These are phyloP conservation scores for Fistulina hepatica DNA, from an alignment of 1,284 basidiomycete genomes.

Conservation along the genomic window DNA sequence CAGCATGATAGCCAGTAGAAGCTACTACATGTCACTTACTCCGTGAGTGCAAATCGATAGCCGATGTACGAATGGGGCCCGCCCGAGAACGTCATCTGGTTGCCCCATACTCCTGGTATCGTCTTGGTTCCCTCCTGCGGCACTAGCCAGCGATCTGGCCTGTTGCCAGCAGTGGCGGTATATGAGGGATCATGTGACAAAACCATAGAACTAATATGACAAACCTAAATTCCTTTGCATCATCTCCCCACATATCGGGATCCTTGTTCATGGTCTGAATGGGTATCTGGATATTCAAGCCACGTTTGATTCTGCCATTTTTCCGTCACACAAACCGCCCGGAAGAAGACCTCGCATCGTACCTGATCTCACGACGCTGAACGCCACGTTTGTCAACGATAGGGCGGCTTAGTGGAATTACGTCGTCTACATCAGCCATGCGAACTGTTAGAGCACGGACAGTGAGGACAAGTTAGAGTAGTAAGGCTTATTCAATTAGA, in stretches of 20 bases:
- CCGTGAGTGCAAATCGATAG: constrained; percentile 2
- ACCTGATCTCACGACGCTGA: constrained; percentile 27
- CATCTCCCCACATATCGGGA: constrained; percentile 22
- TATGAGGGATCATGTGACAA: constrained; percentile 2
- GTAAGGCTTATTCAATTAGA: no score
- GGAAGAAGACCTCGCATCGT: constrained; percentile 15
- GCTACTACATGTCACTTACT: neutral
- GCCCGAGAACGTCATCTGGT: constrained; percentile 2
- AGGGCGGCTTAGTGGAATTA: constrained; percentile 45
- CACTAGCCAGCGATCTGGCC: no score
- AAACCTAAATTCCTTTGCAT: constrained; percentile 21
- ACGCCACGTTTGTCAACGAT: constrained; percentile 32
- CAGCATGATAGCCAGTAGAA: neutral
- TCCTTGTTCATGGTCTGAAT: constrained; percentile 17
- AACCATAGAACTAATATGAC: no score
- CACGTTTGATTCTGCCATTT: constrained; percentile 14
- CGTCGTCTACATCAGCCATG: constrained; percentile 40
- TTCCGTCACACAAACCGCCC: constrained; percentile 15
- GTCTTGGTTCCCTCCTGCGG: no score
- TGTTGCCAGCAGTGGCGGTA: constrained; percentile 1
- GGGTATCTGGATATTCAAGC: constrained; percentile 17
- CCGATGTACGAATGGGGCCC: constrained; percentile 3
- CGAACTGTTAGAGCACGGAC: no score
- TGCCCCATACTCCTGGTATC: constrained; percentile 3
- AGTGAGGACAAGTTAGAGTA: no score